Base-by-base conservation (phyloP, 495 filamentous ascomycete genomes). In the Aspergillus biplanus region DNA sequence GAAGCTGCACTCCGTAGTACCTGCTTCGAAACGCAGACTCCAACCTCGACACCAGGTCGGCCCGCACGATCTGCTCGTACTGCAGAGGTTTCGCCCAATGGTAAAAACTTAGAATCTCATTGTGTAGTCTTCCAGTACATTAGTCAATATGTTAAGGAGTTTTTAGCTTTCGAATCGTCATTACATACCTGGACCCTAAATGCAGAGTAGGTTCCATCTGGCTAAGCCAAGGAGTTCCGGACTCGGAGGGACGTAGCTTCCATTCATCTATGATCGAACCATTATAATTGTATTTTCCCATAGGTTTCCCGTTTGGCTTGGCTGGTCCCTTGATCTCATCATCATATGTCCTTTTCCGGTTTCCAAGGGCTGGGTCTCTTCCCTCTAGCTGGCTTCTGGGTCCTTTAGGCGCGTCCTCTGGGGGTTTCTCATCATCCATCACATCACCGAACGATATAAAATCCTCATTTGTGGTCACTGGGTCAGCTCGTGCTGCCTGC, bases 41-140 rank as follows among this genome's bases (percentile, higher is more conserved):
- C 1, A 91, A 65, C 16, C 94, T 84, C 5, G 84, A 69, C 3
- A 98, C 76, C n/a, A 99, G 73, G 37, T 91, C 84, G 11, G 79
- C 69, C 9, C 95, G 90, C 33, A 97, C 82, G 2, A 78, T 78
- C 54, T 92, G 81, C 73, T 99, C 95, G 64, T 88, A 93, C 3
- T 80, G 71, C n/a, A 83, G 79, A 0, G 94, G 95, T 59, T 85
- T 85, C 59, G 95, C 87, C 72, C 86, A 96, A 9, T 91, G 80
- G 68, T 91, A 95, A 71, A 97, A 97, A 58, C 94, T 90, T n/a
- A 89, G 75, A 46, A 98, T 89, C 69, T 85, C 95, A 65, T 91
- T 90, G 71, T 97, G 92, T 8, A 99, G 78, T 73, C 90, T 80
- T 15, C 48, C 47, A 37, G 54, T 2, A 33, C 8, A 37, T 62